phyloP scores from a whole-genome alignment of 2,329 filamentous ascomycete species.

The Lomentospora prolificans region DNA sequence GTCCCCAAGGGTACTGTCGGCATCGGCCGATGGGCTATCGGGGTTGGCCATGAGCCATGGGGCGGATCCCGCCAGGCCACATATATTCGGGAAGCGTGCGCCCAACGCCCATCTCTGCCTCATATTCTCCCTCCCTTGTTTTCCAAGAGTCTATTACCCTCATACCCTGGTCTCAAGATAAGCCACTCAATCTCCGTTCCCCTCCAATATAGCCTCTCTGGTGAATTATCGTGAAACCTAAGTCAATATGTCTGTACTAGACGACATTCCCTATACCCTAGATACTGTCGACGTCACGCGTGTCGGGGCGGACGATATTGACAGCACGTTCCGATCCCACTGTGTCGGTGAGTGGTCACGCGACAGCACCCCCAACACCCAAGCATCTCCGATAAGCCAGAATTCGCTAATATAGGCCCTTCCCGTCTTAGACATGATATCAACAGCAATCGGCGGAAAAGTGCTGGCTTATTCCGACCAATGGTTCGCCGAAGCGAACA shows the following conservation, averaged over 20 bases:
- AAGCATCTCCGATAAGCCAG: neutral
- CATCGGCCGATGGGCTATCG: neutral
- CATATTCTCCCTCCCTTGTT: neutral
- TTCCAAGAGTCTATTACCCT: neutral
- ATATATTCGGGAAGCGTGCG: neutral
- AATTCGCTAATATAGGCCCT: neutral
- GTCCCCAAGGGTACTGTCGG: neutral
- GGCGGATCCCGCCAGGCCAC: neutral
- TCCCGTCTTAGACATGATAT: constrained; percentile 43
- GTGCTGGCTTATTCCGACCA: constrained; percentile 57
- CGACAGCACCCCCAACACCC: neutral
- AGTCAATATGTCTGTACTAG: constrained; percentile 6
- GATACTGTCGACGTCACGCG: constrained; percentile 39
- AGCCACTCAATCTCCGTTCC: neutral
- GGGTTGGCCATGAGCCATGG: neutral
- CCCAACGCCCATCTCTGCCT: neutral
- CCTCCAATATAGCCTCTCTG: neutral
- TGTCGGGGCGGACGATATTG: constrained; percentile 45
- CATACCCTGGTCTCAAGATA: neutral
- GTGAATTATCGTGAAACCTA: neutral
- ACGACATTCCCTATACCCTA: constrained; percentile 39
- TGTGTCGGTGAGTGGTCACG: constrained; percentile 43
- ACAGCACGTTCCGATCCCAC: constrained; percentile 50
- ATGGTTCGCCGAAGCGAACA: constrained; percentile 58
- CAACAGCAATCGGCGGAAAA: constrained; percentile 50